Evolutionary conservation across 2,329 filamentous ascomycete genomes (phyloP), one percentile per base, ranked within the genome.

Genomic region (Neofusicoccum sp.): DNA sequence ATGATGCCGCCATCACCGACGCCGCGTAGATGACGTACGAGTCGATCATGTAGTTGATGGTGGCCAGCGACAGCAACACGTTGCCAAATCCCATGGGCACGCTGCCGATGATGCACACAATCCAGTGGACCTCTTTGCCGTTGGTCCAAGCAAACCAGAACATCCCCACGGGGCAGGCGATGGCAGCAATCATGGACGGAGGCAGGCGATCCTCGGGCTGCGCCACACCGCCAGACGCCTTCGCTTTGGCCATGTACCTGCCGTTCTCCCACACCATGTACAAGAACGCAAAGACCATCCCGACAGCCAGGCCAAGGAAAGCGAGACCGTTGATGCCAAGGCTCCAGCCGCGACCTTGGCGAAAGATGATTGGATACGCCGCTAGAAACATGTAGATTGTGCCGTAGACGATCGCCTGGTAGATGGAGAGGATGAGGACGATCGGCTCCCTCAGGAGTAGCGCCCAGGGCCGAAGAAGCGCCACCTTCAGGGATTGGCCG

Each of bases 71-170:
- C 86, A 0, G 88, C 22, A 22, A 22, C 22, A 22, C 22, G 22
- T 22, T 22, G 2, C 22, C 22, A 67, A 97, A 96, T 31, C 93
- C 89, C 81, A 94, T 90, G 0, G 90, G 93, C 0, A 91, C 88
- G 65, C 92, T 85, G 0, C 83, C 85, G 2, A 94, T 76, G 0
- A 86, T 78, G 0, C 91, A 91, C 0, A 86, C 85, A 62, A 92
- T 88, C 90, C 90, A 94, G 66, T 86, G 90, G 1, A 87, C 81
- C 0, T 79, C 80, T 0, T 82, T 73, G 64, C 81, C 85, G 0
- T 86, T 85, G 0, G 89, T 88, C 84, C 90, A 92, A 8, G 89
- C 89, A 68, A 93, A 93, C 81, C 90, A 87, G 76, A 93, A 92
- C 3, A 96, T 80, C 0, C 93, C 93, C 3, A 88, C 83, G 0